Evolutionary conservation across 345 rosid genomes (phyloP), one percentile per base, ranked within the genome.

Genomic region (Geranium brycei): DNA sequence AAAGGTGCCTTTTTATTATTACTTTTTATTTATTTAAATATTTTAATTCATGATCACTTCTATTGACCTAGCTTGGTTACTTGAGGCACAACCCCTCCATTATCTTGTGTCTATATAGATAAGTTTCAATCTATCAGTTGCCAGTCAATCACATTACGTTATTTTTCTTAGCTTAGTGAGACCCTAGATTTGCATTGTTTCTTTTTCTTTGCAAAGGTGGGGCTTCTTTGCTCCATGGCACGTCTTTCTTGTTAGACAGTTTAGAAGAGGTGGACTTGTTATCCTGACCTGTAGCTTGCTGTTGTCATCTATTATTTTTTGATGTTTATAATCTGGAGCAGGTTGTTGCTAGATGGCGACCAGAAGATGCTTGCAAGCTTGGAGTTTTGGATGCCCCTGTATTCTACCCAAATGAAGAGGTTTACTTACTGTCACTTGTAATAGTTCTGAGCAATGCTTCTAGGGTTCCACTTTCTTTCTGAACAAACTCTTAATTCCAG

Each of bases 341-440:
- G 99, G 91, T 87, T 61, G 73, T 18, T 64, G 88, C 93, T 51
- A 88, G 79, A 76, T 95, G 99, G 99, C 79, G 32, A 61, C 90
- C 91, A 18, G 95, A 84, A 65, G 82, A 66, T 71, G 79, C 93
- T 66, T 67, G 76, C 51, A 86, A 81, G 79, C 95, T 90, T 69
- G 83, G 76, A 51, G 71, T 95, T 69, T 88, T 83, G 77, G 90
- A 88, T 61, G 87, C 88, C 65, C 99, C 97, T 58, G 85, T 84
- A 63, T 95, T 95, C 80, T 84, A 88, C 78, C 99, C 99, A 0
- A 88, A 79, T 6, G 95, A 91, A 76, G 95, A 95, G 97, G 99
- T 95, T 68, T 23, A 23, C 65, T 16, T 55, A 17, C 63, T 28
- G 17, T 65, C 51, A 18, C 17, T 60, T 23, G n/a, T 63, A 19